Evolutionary conservation across 805 yeast genomes (phyloP), one percentile per base, ranked within the genome.

Genomic region (Wickerhamomyces bovis): DNA sequence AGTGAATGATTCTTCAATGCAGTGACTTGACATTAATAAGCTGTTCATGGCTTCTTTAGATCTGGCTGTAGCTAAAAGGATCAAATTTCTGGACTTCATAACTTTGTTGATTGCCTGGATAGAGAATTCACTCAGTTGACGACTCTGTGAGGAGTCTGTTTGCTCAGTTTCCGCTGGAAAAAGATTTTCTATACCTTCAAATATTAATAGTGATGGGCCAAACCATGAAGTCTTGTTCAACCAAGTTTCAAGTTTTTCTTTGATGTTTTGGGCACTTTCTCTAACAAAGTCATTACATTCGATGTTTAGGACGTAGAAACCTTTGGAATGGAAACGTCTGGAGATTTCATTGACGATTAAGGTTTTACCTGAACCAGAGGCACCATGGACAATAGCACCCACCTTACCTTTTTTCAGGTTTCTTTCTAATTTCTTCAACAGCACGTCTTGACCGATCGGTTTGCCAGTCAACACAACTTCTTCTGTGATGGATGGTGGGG

Each of bases 361-460:
- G 0, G 94, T 69, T 61, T 92, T 92, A 0, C 98, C 98, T 50
- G 88, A 76, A 0, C 97, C 97, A 1, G 86, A 69, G 20, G 81
- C 66, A 0, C 97, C 98, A 53, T 80, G 75, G 0, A 90, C 57
- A 45, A 89, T 65, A 0, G 80, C 68, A 2, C 92, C 87, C 8
- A 73, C 61, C 43, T 71, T 72, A 7, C 75, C 76, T 38, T 73
- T 63, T 7, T 69, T 57, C 3, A 81, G 55, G 0, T 73, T 60
- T 8, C 69, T 70, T 7, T 65, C 53, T 11, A 80, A 55, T 4
- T 67, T 65, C 0, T 60, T 64, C 11, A 82, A 53, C 6, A 70
- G 56, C 3, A 64, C 55, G 25, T 80, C 82, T 40, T 81, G 70
- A 0, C 94, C 96, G 38, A 85, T 77, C 4, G 80, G 74, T 1